Evolutionary conservation across 192 early-diverging fungal species (phyloP), one percentile per base, ranked within the genome.

Genomic region (Backusella psychrophila): DNA sequence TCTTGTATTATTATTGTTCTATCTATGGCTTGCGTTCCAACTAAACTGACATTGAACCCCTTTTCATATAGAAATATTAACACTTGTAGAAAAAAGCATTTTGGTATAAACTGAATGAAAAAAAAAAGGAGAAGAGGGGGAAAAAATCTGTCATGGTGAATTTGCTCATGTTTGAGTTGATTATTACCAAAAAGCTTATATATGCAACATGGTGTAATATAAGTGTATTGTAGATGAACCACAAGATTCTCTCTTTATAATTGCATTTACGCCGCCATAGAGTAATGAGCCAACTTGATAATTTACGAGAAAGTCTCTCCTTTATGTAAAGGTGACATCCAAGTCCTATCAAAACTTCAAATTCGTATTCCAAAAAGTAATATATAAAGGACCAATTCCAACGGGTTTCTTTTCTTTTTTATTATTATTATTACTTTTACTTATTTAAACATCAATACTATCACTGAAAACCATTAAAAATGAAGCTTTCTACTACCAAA

Each of bases 401-500:
- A n/a, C 1, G 5, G 46, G 33, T 33, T 33, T 33, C 33, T 44
- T 44, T 44, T 44, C 17, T 44, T 44, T 49, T 49, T n/a, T 49
- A n/a, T n/a, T 1, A 49, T 49, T n/a, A 49, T n/a, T 49, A 49
- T 49, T 49, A 49, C 46, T 49, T n/a, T 6, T 49, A 49, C 19
- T 49, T 44, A 44, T 14, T 44, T 21, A 49, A 21, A 49, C 1
- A 49, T 49, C 46, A n/a, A 17, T n/a, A 49, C 6, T 49, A 49
- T n/a, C 46, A 49, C 46, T 49, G 46, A 17, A 49, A 49, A 49
- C 19, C 1, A 49, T n/a, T 49, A 49, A 23, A 56, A 26, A 59
- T 59, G 53, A 59, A 59, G 53, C 23, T 59, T 26, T 59, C 53
- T 59, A 59, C 53, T 59, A 59, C 53, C 53, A 59, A 59, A 59